phyloP scores from a whole-genome alignment of 345 rosid genomes.

The Populus tremula region DNA sequence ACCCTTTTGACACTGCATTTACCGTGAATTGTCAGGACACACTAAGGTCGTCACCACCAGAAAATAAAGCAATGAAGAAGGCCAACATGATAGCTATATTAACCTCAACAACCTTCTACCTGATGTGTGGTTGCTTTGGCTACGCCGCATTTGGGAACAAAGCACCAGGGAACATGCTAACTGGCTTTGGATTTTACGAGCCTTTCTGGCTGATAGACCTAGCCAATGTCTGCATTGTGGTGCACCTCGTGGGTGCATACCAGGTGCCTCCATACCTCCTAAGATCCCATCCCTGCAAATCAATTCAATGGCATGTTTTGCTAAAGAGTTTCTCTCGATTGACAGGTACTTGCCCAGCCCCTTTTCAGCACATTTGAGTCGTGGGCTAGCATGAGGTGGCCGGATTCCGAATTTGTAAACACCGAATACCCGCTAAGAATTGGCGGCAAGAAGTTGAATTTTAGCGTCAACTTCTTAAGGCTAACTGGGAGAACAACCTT shows the following conservation, averaged over 20 bases:
- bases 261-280: not conserved
- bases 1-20: not conserved
- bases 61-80: conserved; percentile 8
- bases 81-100: not conserved
- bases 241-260: conserved; percentile 4
- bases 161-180: conserved; percentile 18
- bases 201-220: conserved; percentile 21
- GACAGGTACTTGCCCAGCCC: conserved; percentile 22
- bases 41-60: conserved; percentile 1
- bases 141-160: conserved; percentile 18
- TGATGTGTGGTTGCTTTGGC: conserved; percentile 21
- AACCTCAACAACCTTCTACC: conserved; percentile 8
- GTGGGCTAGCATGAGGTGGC: conserved; percentile 22
- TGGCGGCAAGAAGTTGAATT: not conserved
- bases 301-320: not conserved
- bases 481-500: conserved; percentile 26
- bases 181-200: conserved; percentile 20
- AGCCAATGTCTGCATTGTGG: conserved; percentile 5
- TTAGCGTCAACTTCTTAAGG: conserved; percentile 14
- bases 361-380: conserved; percentile 16
- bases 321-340: not conserved
- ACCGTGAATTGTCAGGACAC: not conserved
- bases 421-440: conserved; percentile 2
- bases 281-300: too few species aligned
- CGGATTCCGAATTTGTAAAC: conserved; percentile 12